Evolutionary conservation across 139 green algal species (phyloP), one percentile per base, ranked within the genome.

Genomic region (Tetraselmis chui): DNA sequence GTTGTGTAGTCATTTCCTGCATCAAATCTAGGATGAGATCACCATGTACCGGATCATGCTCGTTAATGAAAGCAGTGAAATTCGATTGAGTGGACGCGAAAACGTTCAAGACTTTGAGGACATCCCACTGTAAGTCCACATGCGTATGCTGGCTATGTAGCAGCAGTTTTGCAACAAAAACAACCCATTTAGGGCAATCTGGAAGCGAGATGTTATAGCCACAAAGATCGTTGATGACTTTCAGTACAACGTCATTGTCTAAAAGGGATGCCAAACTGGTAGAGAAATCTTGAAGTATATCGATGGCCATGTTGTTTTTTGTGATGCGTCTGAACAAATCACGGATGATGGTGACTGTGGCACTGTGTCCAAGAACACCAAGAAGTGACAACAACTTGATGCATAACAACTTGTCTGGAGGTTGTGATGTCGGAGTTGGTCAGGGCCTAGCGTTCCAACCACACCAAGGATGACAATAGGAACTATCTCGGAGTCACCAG

Each of bases 211-310:
- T 67, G 45, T 67, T 67, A 67, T 67, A 67, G 18, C 45, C 45
- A 18, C 45, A 67, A 67, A 67, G 45, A 67, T 67, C 45, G 45
- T 67, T 67, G 45, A 67, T 67, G 45, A 67, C 45, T 67, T 67
- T 5, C 45, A 67, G 45, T 18, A 18, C 45, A 18, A 67, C 45
- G 45, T 67, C 45, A 67, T 67, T 67, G 45, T 67, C 45, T 18
- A 67, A 67, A 67, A 67, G 45, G 5, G 45, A 67, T 67, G 45
- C 45, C 45, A 67, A 67, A 67, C 45, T 67, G 45, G 45, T 67
- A 67, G 45, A 67, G 45, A 67, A 67, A 25, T 67, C 45, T 67
- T 67, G 45, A 67, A 67, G 45, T 67, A 67, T 67, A 67, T 67
- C 45, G 45, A 67, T 67, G 18, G 45, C 45, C 45, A 67, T 67